Evolutionary conservation across 768 basidiomycete genomes (phyloP).

Genomic region (Tylopilus sp.): DNA sequence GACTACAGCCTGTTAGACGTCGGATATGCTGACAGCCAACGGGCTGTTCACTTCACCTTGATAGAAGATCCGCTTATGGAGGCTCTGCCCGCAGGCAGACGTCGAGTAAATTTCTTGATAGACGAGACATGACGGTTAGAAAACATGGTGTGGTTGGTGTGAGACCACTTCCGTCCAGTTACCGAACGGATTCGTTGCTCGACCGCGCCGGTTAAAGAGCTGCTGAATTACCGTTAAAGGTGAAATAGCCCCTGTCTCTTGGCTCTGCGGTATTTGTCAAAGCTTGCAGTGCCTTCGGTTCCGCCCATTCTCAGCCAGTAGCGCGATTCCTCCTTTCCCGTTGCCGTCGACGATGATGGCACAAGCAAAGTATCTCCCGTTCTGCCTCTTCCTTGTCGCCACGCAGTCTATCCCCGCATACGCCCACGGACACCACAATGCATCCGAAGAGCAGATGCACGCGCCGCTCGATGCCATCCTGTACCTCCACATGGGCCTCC

Average conservation of each 20-base stretch:
- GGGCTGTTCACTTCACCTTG: constrained; percentile 25
- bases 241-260: not conserved
- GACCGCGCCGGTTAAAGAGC: too few relatives aligned
- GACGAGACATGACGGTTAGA: not conserved
- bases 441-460: constrained; percentile 58
- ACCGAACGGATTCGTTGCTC: not conserved
- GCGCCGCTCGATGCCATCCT: constrained; percentile 75
- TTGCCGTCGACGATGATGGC: constrained; percentile 1
- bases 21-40: not conserved
- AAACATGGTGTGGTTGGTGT: constrained; percentile 5
- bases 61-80: constrained; percentile 26
- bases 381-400: constrained; percentile 9
- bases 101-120: not conserved
- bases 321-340: not conserved
- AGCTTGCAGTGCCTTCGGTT: not conserved
- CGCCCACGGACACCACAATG: constrained; percentile 63
- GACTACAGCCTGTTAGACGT: constrained; percentile 35
- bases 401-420: constrained; percentile 5
- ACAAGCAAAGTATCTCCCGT: not conserved
- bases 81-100: not conserved
- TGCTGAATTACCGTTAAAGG: too few relatives aligned
- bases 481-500: constrained; percentile 80
- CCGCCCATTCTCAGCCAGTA: not conserved
- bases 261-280: not conserved
- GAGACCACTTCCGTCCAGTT: not conserved